Conservation (phyloP, 2,329 filamentous ascomycete species). For the Didymosphaeria variabile region DNA sequence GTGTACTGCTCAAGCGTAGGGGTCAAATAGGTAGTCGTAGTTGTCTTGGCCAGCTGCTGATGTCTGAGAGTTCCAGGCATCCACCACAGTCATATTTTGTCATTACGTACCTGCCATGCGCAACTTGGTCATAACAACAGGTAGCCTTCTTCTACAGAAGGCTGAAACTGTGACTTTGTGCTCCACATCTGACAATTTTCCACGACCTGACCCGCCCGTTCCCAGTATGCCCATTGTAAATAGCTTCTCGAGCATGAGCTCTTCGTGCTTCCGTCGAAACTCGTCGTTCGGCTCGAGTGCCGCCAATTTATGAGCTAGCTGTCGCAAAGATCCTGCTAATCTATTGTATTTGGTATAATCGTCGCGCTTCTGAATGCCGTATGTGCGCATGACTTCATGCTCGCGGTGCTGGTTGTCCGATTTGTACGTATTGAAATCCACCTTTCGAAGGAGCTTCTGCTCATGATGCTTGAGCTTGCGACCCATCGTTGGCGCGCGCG, state of each 20-base stretch:
- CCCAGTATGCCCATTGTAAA: constrained; percentile 90
- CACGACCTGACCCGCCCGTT: constrained; percentile 65
- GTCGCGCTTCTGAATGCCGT: constrained; percentile 83
- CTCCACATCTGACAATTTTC: constrained; percentile 76
- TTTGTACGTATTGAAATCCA: constrained; percentile 95
- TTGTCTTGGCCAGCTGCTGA: too few species aligned
- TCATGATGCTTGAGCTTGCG: constrained; percentile 94
- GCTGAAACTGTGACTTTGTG: constrained; percentile 87
- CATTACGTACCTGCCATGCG: constrained; percentile 71
- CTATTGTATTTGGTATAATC: constrained; percentile 73
- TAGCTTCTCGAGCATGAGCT: constrained; percentile 87
- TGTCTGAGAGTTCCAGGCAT: too few species aligned
- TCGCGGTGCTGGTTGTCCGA: constrained; percentile 87
- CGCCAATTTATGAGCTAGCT: constrained; percentile 87
- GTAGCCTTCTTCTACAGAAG: constrained; percentile 83
- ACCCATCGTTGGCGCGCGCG: constrained; percentile 69
- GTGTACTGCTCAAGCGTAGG: too few species aligned
- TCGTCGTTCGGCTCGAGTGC: constrained; percentile 81
- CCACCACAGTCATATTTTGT: too few species aligned
- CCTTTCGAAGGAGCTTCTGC: constrained; percentile 80
- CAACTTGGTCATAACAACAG: constrained; percentile 88
- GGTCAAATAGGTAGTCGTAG: too few species aligned
- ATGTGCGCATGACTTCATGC: constrained; percentile 79
- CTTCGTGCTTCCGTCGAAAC: constrained; percentile 83
- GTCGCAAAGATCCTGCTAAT: constrained; percentile 72